Evolutionary conservation across 805 yeast species (phyloP), one percentile per base, ranked within the genome.

Genomic region (Teunomyces stri): DNA sequence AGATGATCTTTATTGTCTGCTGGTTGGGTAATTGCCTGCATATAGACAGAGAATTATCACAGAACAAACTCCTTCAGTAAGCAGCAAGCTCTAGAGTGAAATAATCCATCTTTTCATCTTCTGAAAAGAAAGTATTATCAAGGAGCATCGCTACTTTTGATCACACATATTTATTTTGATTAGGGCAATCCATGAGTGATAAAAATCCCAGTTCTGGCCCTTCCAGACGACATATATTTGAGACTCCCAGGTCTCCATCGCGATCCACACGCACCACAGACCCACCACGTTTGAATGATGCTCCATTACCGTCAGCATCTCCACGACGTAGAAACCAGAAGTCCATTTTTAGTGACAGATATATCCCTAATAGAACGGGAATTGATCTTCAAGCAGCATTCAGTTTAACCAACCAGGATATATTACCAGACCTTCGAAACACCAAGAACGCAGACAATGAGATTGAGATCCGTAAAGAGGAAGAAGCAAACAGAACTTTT

Each of bases 381-480:
- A 79, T 89, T 21, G 95, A 89, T 58, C 70, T 92, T 12, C 94
- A 89, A 58, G 89, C 97, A 0, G 96, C 96, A 6, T 85, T 82
- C 62, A 78, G 82, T 49, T 66, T 83, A 43, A 75, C 75, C 20
- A 67, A 68, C 44, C 78, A 73, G 47, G 78, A 71, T 13, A 59
- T 77, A 62, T 15, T 67, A 13, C 74, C 75, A 1, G 68, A 68
- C 39, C 53, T 66, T 30, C 51, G 69, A 30, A 56, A 61, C 43
- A 36, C 65, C 62, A 40, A 58, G 58, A 29, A 48, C 49, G 61
- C 68, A 6, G 82, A 78, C 44, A 77, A 76, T 53, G 95, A 87
- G 56, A 69, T 85, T 18, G 94, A 87, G 51, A 70, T 74, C 33
- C 78, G 84, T 52, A 75, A 82, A 53, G 89, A 84, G 59, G 85